Conservation (phyloP, 441 rosid genomes). For the Brassica hybrid region DNA sequence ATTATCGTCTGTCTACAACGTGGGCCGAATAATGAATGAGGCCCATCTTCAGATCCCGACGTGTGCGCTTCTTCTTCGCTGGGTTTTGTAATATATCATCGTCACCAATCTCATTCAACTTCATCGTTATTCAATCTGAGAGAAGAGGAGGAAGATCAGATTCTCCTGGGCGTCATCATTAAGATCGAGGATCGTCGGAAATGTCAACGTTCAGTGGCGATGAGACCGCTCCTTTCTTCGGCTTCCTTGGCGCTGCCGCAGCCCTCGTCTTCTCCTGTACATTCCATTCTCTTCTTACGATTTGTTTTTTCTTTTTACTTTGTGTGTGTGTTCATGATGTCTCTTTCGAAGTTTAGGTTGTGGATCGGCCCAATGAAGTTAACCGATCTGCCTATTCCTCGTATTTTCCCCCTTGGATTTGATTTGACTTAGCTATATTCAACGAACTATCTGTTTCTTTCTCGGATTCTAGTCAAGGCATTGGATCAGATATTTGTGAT, state of each 20-base stretch:
- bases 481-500: slow-evolving; percentile 16
- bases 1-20: slow-evolving; percentile 4
- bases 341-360: background rate
- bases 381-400: slow-evolving; percentile 26
- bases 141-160: too few species aligned
- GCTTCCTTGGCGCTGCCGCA: slow-evolving; percentile 85
- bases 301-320: background rate
- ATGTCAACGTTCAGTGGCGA: slow-evolving; percentile 59
- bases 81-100: slow-evolving; percentile 2
- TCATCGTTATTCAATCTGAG: slow-evolving; percentile 23
- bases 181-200: slow-evolving; percentile 25
- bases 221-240: slow-evolving; percentile 90
- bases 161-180: background rate
- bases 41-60: slow-evolving; percentile 31
- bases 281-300: slow-evolving; percentile 16
- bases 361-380: too few species aligned
- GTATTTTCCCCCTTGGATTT: background rate
- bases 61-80: slow-evolving; percentile 38
- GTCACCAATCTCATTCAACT: background rate
- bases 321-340: background rate
- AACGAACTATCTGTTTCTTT: background rate
- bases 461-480: background rate
- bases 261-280: slow-evolving; percentile 91
- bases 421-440: slow-evolving; percentile 4
- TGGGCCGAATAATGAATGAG: slow-evolving; percentile 26